Conservation (phyloP, 2,329 filamentous ascomycete species). For the Pseudocercospora ulei region DNA sequence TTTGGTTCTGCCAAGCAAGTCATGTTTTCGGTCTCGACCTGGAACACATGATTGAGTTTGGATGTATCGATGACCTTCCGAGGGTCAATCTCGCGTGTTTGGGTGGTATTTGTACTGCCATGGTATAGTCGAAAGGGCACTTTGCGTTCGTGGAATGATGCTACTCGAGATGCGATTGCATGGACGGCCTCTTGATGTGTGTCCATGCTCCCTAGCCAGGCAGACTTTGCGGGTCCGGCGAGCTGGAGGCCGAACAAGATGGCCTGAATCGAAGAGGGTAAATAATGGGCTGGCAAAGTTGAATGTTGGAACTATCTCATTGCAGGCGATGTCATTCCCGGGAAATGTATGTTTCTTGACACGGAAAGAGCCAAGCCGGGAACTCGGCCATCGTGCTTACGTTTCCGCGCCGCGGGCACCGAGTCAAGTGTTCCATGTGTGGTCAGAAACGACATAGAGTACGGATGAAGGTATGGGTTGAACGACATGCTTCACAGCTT, state of each 20-base stretch:
- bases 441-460: neutral
- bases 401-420: slow-evolving; percentile 3
- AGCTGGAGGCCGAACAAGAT: no score
- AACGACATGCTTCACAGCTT: no score
- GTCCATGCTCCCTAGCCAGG: slow-evolving; percentile 9
- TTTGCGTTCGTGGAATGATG: slow-evolving; percentile 40
- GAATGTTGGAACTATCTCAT: no score
- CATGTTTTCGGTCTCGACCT: slow-evolving; percentile 37
- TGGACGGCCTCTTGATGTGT: slow-evolving; percentile 14
- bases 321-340: no score
- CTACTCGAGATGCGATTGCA: slow-evolving; percentile 13
- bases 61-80: slow-evolving; percentile 43
- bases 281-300: no score
- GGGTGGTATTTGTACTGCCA: slow-evolving; percentile 48
- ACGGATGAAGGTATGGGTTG: no score
- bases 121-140: slow-evolving; percentile 49
- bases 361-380: slow-evolving; percentile 2
- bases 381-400: slow-evolving; percentile 6
- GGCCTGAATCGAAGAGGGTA: no score
- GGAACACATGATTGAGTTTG: slow-evolving; percentile 41
- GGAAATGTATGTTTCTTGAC: no score
- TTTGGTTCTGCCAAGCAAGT: slow-evolving; percentile 55
- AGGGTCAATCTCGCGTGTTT: slow-evolving; percentile 31
- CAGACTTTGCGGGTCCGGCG: neutral
- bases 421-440: slow-evolving; percentile 1